Conservation (phyloP, 164 flowering plant genomes). For the Piper longum region DNA sequence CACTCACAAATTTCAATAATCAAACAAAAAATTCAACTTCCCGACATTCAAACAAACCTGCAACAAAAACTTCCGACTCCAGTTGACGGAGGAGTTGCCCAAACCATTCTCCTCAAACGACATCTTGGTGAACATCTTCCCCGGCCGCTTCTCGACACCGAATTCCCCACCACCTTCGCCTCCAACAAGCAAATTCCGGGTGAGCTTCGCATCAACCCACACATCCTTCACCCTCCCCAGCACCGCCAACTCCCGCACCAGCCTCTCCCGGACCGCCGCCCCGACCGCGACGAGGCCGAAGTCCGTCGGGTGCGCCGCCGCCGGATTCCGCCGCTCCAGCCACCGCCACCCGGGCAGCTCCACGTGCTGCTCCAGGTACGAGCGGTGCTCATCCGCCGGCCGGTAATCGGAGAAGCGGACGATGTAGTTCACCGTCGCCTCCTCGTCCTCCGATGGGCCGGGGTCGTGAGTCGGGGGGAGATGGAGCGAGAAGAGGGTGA, state of each 20-base stretch:
- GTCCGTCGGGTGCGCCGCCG: conserved; percentile 68
- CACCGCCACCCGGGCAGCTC: conserved; percentile 56
- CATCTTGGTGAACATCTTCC: conserved; percentile 83
- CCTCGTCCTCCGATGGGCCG: background rate
- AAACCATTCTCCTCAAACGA: conserved; percentile 36
- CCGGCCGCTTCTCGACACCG: conserved; percentile 64
- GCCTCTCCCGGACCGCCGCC: conserved; percentile 14
- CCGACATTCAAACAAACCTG: conserved; percentile 27
- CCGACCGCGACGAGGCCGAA: conserved; percentile 64
- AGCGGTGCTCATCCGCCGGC: conserved; percentile 34
- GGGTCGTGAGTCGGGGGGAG: conserved; percentile 10
- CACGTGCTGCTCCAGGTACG: conserved; percentile 34
- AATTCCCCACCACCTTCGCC: conserved; percentile 23
- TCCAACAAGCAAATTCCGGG: conserved; percentile 31
- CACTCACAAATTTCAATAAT: background rate
- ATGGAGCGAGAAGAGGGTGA: conserved; percentile 22
- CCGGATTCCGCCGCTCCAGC: conserved; percentile 76
- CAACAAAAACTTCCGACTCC: conserved; percentile 43
- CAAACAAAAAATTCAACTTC: background rate
- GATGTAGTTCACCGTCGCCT: conserved; percentile 32
- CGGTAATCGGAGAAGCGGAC: conserved; percentile 62
- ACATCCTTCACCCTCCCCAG: conserved; percentile 80
- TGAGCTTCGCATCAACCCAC: conserved; percentile 45
- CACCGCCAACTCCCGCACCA: conserved; percentile 39
- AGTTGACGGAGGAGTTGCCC: conserved; percentile 32